phyloP scores from a whole-genome alignment of 208 protist genomes.

The Novymonas esmeraldas region DNA sequence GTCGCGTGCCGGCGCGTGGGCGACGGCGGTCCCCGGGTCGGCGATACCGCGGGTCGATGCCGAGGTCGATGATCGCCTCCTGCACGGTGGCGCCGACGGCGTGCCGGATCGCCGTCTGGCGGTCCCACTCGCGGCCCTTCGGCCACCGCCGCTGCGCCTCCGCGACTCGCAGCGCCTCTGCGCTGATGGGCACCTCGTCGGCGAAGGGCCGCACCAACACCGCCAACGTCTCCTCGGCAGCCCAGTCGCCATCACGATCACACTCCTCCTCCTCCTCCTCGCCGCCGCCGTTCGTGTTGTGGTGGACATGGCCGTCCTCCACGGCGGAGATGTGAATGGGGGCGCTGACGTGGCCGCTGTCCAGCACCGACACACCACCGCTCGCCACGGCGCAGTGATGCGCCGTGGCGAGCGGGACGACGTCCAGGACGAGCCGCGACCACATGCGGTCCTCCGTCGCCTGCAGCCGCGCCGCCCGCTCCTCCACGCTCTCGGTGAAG shows the following conservation, averaged over 20 bases:
- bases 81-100: constrained; percentile 62
- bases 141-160: constrained; percentile 36
- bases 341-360: constrained; percentile 37
- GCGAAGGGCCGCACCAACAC: constrained; percentile 59
- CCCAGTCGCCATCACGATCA: no score
- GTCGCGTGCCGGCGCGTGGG: not conserved
- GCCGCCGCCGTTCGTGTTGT: not conserved
- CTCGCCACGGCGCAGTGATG: not conserved
- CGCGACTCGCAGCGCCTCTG: constrained; percentile 9
- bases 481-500: constrained; percentile 22
- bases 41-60: constrained; percentile 73
- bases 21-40: constrained; percentile 59
- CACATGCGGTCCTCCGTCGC: constrained; percentile 38
- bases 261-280: constrained; percentile 1
- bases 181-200: constrained; percentile 28
- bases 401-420: constrained; percentile 28
- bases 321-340: constrained; percentile 29
- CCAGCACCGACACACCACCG: constrained; percentile 33
- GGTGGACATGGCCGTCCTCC: no score
- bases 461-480: constrained; percentile 22
- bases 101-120: constrained; percentile 65
- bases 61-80: constrained; percentile 72
- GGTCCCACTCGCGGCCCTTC: constrained; percentile 79
- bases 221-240: constrained; percentile 22
- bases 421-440: constrained; percentile 22